Percentiles rank a stretch among this genome's conserved stretches.
phyloP scores from a whole-genome alignment of 73 alveolate genomes.

The Symbiodinium natans region DNA sequence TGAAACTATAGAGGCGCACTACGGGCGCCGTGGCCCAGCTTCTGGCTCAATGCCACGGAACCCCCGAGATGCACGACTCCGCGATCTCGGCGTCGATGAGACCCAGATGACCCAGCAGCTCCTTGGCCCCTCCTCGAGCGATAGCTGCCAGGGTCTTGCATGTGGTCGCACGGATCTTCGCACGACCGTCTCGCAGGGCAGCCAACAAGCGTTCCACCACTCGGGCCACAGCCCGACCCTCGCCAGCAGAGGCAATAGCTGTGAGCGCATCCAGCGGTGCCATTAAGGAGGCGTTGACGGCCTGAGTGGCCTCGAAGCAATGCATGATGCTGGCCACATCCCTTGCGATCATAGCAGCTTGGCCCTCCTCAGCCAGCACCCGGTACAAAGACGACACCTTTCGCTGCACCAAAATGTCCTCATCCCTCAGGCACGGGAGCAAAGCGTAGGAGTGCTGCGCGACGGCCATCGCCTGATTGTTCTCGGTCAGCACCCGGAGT shows the following conservation, averaged over 20 bases:
- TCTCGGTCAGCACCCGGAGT: slow-evolving; percentile 52
- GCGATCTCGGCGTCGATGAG: not conserved
- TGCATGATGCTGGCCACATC: slow-evolving; percentile 91
- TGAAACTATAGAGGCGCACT: no score
- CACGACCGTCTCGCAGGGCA: slow-evolving; percentile 50
- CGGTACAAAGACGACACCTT: slow-evolving; percentile 79
- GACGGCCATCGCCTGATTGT: slow-evolving; percentile 32
- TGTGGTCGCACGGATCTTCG: slow-evolving; percentile 57
- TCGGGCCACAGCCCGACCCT: slow-evolving; percentile 38
- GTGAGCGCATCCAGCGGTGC: slow-evolving; percentile 71
- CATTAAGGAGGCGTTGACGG: slow-evolving; percentile 32
- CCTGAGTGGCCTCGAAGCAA: slow-evolving; percentile 80
- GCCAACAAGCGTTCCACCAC: slow-evolving; percentile 56
- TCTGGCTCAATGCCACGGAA: not conserved
- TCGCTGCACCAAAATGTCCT: slow-evolving; percentile 59
- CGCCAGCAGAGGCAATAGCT: slow-evolving; percentile 80
- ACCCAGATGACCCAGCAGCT: slow-evolving; percentile 62
- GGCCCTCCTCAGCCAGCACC: slow-evolving; percentile 83
- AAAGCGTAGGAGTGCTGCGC: slow-evolving; percentile 65
- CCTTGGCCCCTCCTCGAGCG: slow-evolving; percentile 81
- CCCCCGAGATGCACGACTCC: slow-evolving; percentile 2
- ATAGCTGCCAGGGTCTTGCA: slow-evolving; percentile 70
- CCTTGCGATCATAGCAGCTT: slow-evolving; percentile 63
- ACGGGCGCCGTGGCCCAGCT: no score
- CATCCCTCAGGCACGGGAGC: slow-evolving; percentile 78